Evolutionary conservation across 305 asterid species (phyloP).

Genomic region (Plantago coronopus): DNA sequence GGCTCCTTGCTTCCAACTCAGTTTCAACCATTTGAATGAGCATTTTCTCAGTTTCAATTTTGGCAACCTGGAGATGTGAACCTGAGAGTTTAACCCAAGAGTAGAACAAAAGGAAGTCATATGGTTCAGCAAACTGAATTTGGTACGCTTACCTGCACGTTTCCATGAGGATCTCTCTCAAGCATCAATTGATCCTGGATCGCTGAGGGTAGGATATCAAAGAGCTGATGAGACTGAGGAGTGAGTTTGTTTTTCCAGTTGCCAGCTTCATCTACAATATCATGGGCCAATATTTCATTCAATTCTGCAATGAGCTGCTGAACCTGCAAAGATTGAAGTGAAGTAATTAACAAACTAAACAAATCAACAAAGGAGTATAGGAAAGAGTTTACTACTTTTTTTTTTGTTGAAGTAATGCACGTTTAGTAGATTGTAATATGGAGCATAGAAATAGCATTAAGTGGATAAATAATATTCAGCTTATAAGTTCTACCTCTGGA

Average conservation of each 20-base stretch:
- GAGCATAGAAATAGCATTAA: neutral
- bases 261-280: conserved; percentile 90
- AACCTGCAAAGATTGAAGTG: conserved; percentile 47
- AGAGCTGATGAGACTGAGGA: conserved; percentile 67
- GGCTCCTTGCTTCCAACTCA: conserved; percentile 76
- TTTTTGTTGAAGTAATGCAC: neutral
- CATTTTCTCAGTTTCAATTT: conserved; percentile 98
- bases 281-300: conserved; percentile 93
- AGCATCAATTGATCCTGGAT: conserved; percentile 95
- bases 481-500: conserved; percentile 67
- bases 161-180: conserved; percentile 99
- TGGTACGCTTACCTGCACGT: conserved; percentile 64
- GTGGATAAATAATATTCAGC: neutral
- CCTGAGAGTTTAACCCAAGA: conserved; percentile 8
- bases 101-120: neutral
- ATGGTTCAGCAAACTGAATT: conserved; percentile 8
- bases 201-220: conserved; percentile 76
- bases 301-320: conserved; percentile 89
- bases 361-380: conserved; percentile 15
- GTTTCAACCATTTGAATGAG: conserved; percentile 98
- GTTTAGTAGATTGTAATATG: neutral
- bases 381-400: neutral
- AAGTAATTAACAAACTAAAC: neutral
- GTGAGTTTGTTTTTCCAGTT: conserved; percentile 77
- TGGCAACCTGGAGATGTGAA: conserved; percentile 62